Base-by-base conservation (phyloP, 2,329 filamentous ascomycete genomes). In the Aspergillus proliferans region DNA sequence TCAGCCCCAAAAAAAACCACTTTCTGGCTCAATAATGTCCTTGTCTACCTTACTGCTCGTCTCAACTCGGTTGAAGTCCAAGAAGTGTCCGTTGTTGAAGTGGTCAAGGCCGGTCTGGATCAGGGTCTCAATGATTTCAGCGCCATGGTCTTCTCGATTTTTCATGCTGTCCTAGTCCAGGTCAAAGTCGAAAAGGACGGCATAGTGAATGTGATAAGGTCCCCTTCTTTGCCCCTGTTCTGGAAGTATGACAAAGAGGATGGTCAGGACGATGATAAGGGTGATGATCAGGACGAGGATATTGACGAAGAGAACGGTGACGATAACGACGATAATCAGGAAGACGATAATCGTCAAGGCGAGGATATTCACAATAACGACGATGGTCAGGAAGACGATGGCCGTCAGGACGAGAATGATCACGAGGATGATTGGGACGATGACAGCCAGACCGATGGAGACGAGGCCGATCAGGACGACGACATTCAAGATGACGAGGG, bases 71-170 rank as follows among this genome's bases (percentile, higher is more conserved):
- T 51, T 19, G 50, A 54, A 12, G 45, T 53, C 28, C 52, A 58
- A 24, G 51, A 56, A 36, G 48, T 53, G 9, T 46, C 54, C 10
- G 43, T 57, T 28, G 50, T 49, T 18, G 43, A 49, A 12, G 50
- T 47, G 1, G 54, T 56, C 7, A 40, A 56, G 3, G 21, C 39
- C 26, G 56, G 56, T 9, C 46, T 58, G 10, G 15, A 21, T n/a
- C 48, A 51, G 18, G 54, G 53, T 14, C 15, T 39, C 3, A 44
- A 45, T 2, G 24, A 45, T 5, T 58, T 58, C 36, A 44, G 49
- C 45, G 56, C 48, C 7, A 45, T 58, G 44, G 53, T 56, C 2
- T 55, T 57, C 39, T 57, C 56, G 2, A 50, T 58, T 12, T 3
- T 54, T 24, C 54, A 57, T 26, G 42, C 55, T 30, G 28, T 58